phyloP scores from a whole-genome alignment of 306 rosid genomes.

The Quercus ilex region DNA sequence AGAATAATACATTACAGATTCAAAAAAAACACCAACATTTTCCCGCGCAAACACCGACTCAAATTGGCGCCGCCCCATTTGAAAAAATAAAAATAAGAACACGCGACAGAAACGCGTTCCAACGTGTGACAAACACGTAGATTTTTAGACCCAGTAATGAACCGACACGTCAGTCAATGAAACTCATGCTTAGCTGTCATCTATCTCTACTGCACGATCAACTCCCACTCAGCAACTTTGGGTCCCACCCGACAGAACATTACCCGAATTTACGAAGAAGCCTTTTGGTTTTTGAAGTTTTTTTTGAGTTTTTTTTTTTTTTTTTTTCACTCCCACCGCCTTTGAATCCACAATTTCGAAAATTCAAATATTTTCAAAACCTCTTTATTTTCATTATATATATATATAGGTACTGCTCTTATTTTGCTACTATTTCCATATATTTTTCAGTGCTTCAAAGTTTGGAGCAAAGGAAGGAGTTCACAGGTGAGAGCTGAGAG shows the following conservation, averaged over 20 bases:
- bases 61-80: slow-evolving; percentile 39
- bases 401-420: background rate
- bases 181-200: slow-evolving; percentile 27
- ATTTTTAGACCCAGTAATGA: background rate
- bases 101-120: slow-evolving; percentile 21
- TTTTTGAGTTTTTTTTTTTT: too few relatives aligned
- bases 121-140: background rate
- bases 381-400: background rate
- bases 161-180: slow-evolving; percentile 2
- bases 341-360: slow-evolving; percentile 10
- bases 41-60: slow-evolving; percentile 60
- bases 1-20: background rate
- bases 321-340: background rate
- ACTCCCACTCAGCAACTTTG: background rate
- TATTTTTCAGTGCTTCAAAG: background rate
- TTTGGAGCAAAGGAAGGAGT: background rate
- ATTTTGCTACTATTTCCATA: background rate
- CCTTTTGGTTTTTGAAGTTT: too few relatives aligned
- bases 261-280: too few relatives aligned
- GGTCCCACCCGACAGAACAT: background rate
- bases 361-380: slow-evolving; percentile 21
- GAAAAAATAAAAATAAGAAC: slow-evolving; percentile 1
- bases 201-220: slow-evolving; percentile 10
- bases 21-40: slow-evolving; percentile 4
- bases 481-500: too few relatives aligned